These are phyloP conservation scores for Hymenoscyphus infarciens DNA, from an alignment of 2,329 filamentous ascomycete genomes.

Conservation along the genomic window DNA sequence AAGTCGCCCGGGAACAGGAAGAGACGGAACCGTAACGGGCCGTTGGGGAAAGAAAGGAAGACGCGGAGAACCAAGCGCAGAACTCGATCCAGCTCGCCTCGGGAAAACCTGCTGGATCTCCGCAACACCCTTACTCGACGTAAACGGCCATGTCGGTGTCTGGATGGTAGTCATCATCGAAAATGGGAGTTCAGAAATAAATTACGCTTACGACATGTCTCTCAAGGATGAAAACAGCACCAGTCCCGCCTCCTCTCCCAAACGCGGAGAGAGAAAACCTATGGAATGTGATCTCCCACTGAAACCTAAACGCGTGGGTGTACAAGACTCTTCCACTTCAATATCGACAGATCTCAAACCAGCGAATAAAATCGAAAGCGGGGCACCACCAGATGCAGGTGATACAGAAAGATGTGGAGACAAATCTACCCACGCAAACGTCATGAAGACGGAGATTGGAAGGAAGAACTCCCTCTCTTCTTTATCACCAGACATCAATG, in stretches of 20 bases:
- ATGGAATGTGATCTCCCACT: background rate
- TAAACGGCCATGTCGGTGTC: constrained; percentile 13
- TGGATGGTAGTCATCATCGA: constrained; percentile 22
- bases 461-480: no score
- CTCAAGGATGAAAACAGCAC: background rate
- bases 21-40: constrained; percentile 8
- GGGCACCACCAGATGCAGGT: background rate
- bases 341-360: background rate
- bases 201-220: background rate
- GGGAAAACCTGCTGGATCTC: constrained; percentile 15
- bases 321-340: background rate
- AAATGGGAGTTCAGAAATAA: background rate
- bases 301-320: background rate
- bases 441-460: no score
- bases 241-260: background rate
- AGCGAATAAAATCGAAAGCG: background rate
- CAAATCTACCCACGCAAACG: background rate
- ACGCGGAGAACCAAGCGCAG: background rate
- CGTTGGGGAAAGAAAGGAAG: constrained; percentile 12
- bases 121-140: constrained; percentile 16
- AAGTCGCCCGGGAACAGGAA: constrained; percentile 1
- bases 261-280: background rate
- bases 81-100: background rate
- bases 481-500: background rate
- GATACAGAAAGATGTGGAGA: background rate